These are phyloP conservation scores for Pluteus cervinus DNA, from an alignment of 768 basidiomycete genomes.

Conservation along the genomic window DNA sequence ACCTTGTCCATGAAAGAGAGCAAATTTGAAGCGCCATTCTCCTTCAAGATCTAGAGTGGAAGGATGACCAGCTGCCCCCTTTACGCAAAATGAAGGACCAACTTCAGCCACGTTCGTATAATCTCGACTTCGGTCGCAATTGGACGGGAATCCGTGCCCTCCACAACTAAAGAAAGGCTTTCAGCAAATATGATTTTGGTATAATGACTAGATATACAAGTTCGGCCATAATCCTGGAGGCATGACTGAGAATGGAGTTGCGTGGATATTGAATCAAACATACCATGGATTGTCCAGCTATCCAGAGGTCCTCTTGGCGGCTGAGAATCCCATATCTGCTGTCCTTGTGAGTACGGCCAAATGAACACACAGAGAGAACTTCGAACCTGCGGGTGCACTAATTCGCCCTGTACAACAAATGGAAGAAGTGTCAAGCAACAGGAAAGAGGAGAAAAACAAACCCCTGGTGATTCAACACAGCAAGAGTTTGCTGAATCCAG, in stretches of 20 bases:
- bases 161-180: no score
- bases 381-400: constrained; percentile 44
- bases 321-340: constrained; percentile 68
- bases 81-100: no score
- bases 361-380: background rate
- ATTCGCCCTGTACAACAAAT: constrained; percentile 40
- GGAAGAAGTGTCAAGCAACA: background rate
- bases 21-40: no score
- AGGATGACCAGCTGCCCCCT: no score
- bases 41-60: no score
- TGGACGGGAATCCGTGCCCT: no score
- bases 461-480: constrained; percentile 64
- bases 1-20: constrained; percentile 49
- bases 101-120: no score
- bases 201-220: constrained; percentile 34
- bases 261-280: no score
- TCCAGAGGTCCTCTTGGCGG: constrained; percentile 55
- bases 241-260: no score
- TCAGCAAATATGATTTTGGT: background rate
- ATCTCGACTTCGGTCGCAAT: no score
- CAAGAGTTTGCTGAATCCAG: constrained; percentile 50
- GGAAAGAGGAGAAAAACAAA: constrained; percentile 23
- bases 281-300: constrained; percentile 75
- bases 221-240: constrained; percentile 73
- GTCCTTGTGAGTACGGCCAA: no score